phyloP scores from a whole-genome alignment of 139 green algal genomes.

The Chlamydomonas eustigma region DNA sequence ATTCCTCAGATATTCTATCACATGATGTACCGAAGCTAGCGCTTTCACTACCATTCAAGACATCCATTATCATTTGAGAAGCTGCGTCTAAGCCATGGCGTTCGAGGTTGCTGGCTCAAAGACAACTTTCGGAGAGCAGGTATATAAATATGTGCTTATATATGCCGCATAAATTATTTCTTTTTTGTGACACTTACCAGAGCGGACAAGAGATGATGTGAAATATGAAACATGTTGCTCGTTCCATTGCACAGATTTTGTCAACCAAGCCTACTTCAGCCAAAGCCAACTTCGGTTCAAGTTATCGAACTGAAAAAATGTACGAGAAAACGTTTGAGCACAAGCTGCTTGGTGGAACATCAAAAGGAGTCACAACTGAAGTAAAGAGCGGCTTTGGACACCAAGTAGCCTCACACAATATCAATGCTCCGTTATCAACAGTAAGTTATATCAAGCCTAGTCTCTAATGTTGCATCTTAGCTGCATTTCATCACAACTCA shows the following conservation, averaged over 20 bases:
- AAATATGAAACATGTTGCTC: conserved; percentile 2
- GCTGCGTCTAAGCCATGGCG: too few species aligned
- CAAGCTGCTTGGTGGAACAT: conserved; percentile 1
- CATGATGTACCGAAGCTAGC: too few species aligned
- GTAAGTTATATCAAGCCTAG: background rate
- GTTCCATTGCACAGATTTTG: background rate
- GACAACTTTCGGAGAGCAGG: too few species aligned
- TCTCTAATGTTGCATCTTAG: background rate
- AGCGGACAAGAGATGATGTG: too few species aligned
- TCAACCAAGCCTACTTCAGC: background rate
- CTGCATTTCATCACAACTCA: too few species aligned
- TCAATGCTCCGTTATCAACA: background rate
- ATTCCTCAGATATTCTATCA: too few species aligned
- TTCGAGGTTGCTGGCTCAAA: too few species aligned
- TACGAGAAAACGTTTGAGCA: background rate
- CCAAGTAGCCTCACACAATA: background rate
- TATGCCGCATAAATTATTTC: too few species aligned
- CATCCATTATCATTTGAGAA: too few species aligned
- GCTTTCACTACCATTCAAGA: too few species aligned
- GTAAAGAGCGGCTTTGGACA: conserved; percentile 9
- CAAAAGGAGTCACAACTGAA: conserved; percentile 8
- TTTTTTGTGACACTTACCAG: too few species aligned
- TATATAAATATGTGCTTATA: too few species aligned
- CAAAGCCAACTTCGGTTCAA: background rate
- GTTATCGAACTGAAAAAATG: background rate